Percentiles rank a stretch among this genome's conserved stretches.
These are phyloP conservation scores for Laburnicola sp. DNA, from an alignment of 2,329 filamentous ascomycete genomes.

Conservation along the genomic window DNA sequence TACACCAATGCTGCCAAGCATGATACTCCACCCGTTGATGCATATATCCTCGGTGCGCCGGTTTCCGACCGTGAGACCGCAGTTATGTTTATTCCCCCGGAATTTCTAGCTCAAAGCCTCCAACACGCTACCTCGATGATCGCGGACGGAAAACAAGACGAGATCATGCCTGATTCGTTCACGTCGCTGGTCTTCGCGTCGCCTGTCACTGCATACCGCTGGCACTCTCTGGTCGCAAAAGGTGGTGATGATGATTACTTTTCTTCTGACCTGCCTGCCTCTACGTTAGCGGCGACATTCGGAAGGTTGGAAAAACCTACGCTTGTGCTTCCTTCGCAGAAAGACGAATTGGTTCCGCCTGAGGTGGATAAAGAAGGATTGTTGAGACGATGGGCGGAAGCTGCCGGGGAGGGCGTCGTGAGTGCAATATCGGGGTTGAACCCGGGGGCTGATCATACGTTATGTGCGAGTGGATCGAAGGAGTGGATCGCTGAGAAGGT, in stretches of 20 bases:
- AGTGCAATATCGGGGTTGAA: slow-evolving; percentile 9
- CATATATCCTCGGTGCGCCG: slow-evolving; percentile 21
- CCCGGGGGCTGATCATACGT: slow-evolving; percentile 9
- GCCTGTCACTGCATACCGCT: slow-evolving; percentile 22
- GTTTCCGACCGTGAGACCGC: slow-evolving; percentile 24
- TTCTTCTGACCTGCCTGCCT: slow-evolving; percentile 16
- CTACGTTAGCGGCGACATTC: slow-evolving; percentile 3
- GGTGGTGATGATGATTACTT: slow-evolving; percentile 27
- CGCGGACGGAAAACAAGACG: slow-evolving; percentile 5
- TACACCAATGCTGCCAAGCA: slow-evolving; percentile 9
- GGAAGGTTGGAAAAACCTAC: slow-evolving; percentile 14
- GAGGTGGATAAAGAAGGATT: slow-evolving; percentile 13
- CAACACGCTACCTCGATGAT: slow-evolving; percentile 13
- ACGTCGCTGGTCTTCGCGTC: slow-evolving; percentile 17
- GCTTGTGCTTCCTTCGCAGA: slow-evolving; percentile 16
- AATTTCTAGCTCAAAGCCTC: slow-evolving; percentile 9
- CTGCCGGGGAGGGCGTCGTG: background rate
- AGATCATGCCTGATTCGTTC: slow-evolving; percentile 12
- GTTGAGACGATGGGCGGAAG: background rate
- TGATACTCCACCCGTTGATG: slow-evolving; percentile 3
- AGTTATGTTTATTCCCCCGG: slow-evolving; percentile 16
- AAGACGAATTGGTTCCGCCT: slow-evolving; percentile 22
- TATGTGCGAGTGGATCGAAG: slow-evolving; percentile 1
- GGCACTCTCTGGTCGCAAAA: slow-evolving; percentile 18
- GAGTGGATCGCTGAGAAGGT: slow-evolving; percentile 4